Percentiles rank a stretch among this genome's conserved stretches.
Evolutionary conservation across 2,329 filamentous ascomycete species (phyloP).

Genomic region (Talaromyces sp.): DNA sequence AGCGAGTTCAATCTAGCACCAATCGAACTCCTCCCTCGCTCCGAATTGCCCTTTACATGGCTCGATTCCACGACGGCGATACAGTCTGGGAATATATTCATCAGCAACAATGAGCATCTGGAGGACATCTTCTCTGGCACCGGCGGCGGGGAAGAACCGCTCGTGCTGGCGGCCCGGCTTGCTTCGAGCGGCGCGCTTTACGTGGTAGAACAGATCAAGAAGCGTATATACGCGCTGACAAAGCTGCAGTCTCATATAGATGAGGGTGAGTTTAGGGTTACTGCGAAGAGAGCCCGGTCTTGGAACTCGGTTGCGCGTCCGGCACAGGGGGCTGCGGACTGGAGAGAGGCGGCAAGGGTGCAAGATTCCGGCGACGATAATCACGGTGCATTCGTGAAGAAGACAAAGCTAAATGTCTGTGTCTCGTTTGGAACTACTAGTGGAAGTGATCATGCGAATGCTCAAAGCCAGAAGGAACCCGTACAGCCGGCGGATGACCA

Average conservation of each 20-base stretch:
- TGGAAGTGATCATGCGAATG: neutral
- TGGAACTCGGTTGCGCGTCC: neutral
- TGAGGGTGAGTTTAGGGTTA: constrained; percentile 34
- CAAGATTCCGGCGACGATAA: constrained; percentile 20
- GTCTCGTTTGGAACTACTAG: constrained; percentile 22
- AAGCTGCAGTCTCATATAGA: constrained; percentile 27
- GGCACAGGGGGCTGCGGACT: constrained; percentile 14
- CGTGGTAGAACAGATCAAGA: constrained; percentile 34
- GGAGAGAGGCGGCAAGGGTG: constrained; percentile 31
- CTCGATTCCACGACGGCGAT: constrained; percentile 27
- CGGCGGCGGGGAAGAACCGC: constrained; percentile 15
- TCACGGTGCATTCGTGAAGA: constrained; percentile 16
- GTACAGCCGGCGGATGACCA: neutral
- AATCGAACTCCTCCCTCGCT: constrained; percentile 30
- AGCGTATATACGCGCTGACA: constrained; percentile 33
- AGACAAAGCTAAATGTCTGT: constrained; percentile 21
- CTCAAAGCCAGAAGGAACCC: constrained; percentile 1
- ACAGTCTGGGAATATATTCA: constrained; percentile 31
- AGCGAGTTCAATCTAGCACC: constrained; percentile 30
- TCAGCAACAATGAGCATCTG: constrained; percentile 30
- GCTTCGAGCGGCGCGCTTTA: constrained; percentile 26
- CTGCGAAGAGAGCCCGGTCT: constrained; percentile 22
- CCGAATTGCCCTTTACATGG: constrained; percentile 33
- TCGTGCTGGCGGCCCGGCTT: constrained; percentile 29
- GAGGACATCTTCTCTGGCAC: constrained; percentile 22